Evolutionary conservation across 331 rosid species (phyloP), one percentile per base, ranked within the genome.

Genomic region (Prunus yedoensis): DNA sequence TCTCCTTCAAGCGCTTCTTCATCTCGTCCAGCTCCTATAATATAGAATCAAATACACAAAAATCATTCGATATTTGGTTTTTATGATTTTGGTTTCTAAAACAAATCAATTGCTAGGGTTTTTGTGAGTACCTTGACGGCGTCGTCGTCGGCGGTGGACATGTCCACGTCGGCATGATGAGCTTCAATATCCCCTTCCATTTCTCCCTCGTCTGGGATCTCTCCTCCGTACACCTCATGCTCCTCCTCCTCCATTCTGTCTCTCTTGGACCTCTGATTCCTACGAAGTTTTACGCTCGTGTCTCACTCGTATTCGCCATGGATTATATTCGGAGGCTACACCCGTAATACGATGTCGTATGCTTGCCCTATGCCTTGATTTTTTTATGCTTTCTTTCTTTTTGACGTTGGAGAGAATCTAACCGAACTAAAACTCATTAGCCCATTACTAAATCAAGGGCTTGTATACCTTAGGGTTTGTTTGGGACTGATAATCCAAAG

Each of bases 211-310:
- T 87, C 97, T 0, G 99, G 99, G 74, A 94, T 94, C 64, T 92
- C 99, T 53, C 92, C 99, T 21, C 97, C 99, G 88, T 94, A 94
- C 38, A 92, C 97, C 90, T 94, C 99, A 38, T 94, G 99, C 78
- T 90, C 97, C 83, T 91, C 97, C 83, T 91, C 97, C 5, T 94
- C 97, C 99, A 94, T 94, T 4, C 53, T 68, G 72, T 4, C 67
- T 9, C 47, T 27, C 73, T 46, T 74, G 46, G 21, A 21, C 21
- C 21, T 21, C 21, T 21, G 21, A 21, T 21, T 21, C 21, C 21
- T 21, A 21, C 21, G 21, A 21, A 21, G 21, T 21, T 21, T 21
- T 21, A 21, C 21, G 21, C 21, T 21, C 21, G 21, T 21, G 21
- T 21, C 21, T 21, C 21, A 21, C 21, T 21, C 21, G 21, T 21